A percentile compares a stretch with the other conserved stretches of the same genome.
Evolutionary conservation across 768 basidiomycete genomes (phyloP).

Genomic region (Hysterangium stoloniferum): DNA sequence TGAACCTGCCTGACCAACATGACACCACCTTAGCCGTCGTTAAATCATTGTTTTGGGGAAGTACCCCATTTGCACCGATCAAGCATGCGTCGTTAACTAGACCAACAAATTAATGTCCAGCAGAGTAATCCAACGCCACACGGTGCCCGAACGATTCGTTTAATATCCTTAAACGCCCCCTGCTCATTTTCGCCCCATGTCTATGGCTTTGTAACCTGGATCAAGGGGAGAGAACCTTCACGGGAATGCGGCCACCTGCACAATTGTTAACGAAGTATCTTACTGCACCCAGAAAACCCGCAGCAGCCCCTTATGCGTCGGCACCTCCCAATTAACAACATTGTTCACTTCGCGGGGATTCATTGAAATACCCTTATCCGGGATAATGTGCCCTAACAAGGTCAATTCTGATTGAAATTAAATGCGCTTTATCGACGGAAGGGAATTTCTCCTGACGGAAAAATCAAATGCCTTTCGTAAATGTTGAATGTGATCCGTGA

Average conservation of each 20-base stretch:
- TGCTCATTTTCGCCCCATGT: slow-evolving; percentile 15
- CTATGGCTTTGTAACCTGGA: slow-evolving; percentile 14
- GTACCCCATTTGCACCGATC: slow-evolving; percentile 24
- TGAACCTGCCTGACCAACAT: slow-evolving; percentile 32
- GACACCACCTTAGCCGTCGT: slow-evolving; percentile 21
- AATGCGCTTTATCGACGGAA: slow-evolving; percentile 16
- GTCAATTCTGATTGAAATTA: slow-evolving; percentile 21
- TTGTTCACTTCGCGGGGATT: slow-evolving; percentile 19
- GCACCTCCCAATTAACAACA: slow-evolving; percentile 19
- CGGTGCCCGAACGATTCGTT: slow-evolving; percentile 11
- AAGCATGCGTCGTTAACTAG: slow-evolving; percentile 27
- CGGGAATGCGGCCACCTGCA: slow-evolving; percentile 13
- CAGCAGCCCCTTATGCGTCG: slow-evolving; percentile 13
- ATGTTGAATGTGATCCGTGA: slow-evolving; percentile 24
- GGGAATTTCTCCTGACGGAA: slow-evolving; percentile 27
- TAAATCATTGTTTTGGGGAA: slow-evolving; percentile 24
- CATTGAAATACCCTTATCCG: slow-evolving; percentile 19
- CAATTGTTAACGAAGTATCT: slow-evolving; percentile 18
- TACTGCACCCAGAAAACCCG: slow-evolving; percentile 16
- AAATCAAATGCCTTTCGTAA: slow-evolving; percentile 26
- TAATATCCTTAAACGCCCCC: slow-evolving; percentile 16
- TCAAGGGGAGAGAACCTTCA: slow-evolving; percentile 11
- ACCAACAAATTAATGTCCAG: background rate
- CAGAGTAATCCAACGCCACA: slow-evolving; percentile 1
- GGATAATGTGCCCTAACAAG: slow-evolving; percentile 14